Evolutionary conservation across 1,284 basidiomycete species (phyloP).

Genomic region (Golubevia sp.): DNA sequence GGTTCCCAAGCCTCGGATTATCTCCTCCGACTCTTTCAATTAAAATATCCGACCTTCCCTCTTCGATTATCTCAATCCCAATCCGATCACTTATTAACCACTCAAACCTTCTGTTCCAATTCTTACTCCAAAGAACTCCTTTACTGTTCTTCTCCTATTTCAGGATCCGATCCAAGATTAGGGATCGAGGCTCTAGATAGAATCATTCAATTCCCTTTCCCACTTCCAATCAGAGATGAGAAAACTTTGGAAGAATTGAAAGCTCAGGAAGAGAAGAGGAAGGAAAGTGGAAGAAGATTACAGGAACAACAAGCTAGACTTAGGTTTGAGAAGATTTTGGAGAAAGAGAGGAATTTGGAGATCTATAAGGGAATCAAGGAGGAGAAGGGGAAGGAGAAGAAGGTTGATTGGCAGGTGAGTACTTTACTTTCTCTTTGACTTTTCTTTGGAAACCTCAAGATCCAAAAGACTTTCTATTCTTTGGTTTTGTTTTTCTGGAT

Average conservation of each 20-base stretch:
- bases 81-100: slow-evolving; percentile 53
- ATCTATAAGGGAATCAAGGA: no score
- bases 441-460: no score
- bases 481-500: no score
- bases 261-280: slow-evolving; percentile 75
- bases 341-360: no score
- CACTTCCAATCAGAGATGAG: slow-evolving; percentile 70
- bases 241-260: slow-evolving; percentile 90
- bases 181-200: slow-evolving; percentile 64
- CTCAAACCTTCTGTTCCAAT: no score
- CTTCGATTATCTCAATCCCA: slow-evolving; percentile 66
- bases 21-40: slow-evolving; percentile 85
- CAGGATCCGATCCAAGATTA: neutral
- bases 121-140: no score
- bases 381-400: no score
- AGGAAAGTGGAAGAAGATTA: slow-evolving; percentile 81
- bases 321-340: slow-evolving; percentile 68
- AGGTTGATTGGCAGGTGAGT: no score
- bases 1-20: slow-evolving; percentile 87
- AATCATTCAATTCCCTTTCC: slow-evolving; percentile 73
- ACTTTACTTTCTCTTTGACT: no score
- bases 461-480: no score
- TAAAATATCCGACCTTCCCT: slow-evolving; percentile 91
- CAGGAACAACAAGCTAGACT: slow-evolving; percentile 91
- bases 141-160: neutral